Evolutionary conservation across 805 yeast genomes (phyloP).

Genomic region (Hermanozyma aechmeae): DNA sequence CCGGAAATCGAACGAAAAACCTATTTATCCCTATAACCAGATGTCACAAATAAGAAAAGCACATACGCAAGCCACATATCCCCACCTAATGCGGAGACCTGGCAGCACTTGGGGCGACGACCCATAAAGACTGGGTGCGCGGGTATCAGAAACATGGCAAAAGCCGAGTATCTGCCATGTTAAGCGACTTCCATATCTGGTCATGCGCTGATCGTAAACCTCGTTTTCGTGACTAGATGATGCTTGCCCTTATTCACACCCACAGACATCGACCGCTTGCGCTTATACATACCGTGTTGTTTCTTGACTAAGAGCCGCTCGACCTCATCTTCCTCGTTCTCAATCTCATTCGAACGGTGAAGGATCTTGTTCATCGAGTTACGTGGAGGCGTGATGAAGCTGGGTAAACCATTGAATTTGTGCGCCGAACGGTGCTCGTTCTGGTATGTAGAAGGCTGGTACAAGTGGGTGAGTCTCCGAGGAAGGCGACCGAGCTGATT

Average conservation of each 20-base stretch:
- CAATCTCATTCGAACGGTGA: constrained; percentile 8
- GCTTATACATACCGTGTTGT: constrained; percentile 13
- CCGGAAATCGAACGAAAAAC: too few species aligned
- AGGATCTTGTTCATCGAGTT: constrained; percentile 13
- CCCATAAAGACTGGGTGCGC: too few species aligned
- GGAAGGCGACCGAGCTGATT: constrained; percentile 5
- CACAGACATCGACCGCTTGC: constrained; percentile 27
- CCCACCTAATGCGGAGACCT: too few species aligned
- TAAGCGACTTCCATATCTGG: too few species aligned
- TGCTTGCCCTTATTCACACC: constrained; percentile 29
- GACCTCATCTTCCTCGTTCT: constrained; percentile 11
- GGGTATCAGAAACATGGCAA: too few species aligned
- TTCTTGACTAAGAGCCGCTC: constrained; percentile 12
- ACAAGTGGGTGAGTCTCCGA: constrained; percentile 16
- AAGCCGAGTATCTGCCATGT: too few species aligned
- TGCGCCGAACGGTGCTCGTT: constrained; percentile 20
- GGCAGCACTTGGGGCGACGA: too few species aligned
- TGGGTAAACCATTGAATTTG: constrained; percentile 20
- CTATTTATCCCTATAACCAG: too few species aligned
- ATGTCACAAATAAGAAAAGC: too few species aligned
- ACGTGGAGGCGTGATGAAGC: constrained; percentile 28
- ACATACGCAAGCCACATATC: too few species aligned
- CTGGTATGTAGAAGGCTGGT: constrained; percentile 20
- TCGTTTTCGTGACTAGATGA: constrained; percentile 23
- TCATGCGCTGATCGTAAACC: constrained; percentile 19